These are phyloP conservation scores for Aureobasidium sp. DNA, from an alignment of 2,329 filamentous ascomycete genomes.

Conservation along the genomic window DNA sequence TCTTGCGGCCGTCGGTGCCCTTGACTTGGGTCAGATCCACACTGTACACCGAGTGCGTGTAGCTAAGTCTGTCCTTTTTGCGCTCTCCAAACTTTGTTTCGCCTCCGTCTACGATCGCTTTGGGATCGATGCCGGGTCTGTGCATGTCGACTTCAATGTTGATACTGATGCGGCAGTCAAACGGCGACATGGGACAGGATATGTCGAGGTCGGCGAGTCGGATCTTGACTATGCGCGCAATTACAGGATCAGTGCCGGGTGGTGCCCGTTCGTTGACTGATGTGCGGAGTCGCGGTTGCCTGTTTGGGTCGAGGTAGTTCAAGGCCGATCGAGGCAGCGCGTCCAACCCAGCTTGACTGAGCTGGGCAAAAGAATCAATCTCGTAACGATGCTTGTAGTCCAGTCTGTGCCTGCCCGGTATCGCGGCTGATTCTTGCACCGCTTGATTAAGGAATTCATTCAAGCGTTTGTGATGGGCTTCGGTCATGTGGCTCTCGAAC, in stretches of 20 bases:
- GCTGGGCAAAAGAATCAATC: constrained; percentile 75
- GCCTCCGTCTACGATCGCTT: constrained; percentile 43
- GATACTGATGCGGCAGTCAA: constrained; percentile 90
- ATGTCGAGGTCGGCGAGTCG: constrained; percentile 85
- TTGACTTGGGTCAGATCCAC: constrained; percentile 88
- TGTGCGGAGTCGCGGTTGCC: constrained; percentile 56
- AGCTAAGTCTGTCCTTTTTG: constrained; percentile 83
- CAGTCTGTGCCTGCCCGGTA: constrained; percentile 52
- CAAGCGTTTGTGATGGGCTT: constrained; percentile 71
- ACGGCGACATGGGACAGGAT: constrained; percentile 65
- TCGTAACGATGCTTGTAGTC: constrained; percentile 68
- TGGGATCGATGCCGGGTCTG: constrained; percentile 53
- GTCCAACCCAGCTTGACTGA: constrained; percentile 53
- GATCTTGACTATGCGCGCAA: constrained; percentile 85
- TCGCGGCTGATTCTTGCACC: constrained; percentile 47
- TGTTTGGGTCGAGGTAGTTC: constrained; percentile 33
- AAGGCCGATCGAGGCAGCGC: constrained; percentile 47
- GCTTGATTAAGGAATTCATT: constrained; percentile 77
- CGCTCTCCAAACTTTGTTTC: constrained; percentile 31
- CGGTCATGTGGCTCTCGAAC: constrained; percentile 86
- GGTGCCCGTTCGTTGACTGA: constrained; percentile 43
- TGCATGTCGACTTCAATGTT: constrained; percentile 80
- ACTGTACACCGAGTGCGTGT: constrained; percentile 79
- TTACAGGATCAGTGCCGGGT: constrained; percentile 57
- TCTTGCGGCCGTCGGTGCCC: constrained; percentile 44